A percentile compares a stretch with the other conserved stretches of the same genome.
Evolutionary conservation across 2,329 filamentous ascomycete species (phyloP).

Genomic region (Sclerotinia trifoliorum): DNA sequence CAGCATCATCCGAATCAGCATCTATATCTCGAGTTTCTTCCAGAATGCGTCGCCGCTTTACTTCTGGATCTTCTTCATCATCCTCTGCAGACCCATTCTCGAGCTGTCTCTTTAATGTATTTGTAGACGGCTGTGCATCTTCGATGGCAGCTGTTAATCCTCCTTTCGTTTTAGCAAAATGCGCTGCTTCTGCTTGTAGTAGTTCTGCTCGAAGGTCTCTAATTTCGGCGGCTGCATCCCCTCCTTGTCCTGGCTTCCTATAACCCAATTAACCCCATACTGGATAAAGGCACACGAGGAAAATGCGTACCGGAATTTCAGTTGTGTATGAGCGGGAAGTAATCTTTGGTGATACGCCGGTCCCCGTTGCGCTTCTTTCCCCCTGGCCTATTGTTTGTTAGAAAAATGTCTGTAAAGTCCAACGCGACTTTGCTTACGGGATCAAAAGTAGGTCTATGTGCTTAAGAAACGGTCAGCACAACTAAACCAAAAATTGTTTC

Average conservation of each 20-base stretch:
- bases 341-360: conserved; percentile 95
- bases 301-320: conserved; percentile 72
- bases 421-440: conserved; percentile 58
- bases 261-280: conserved; percentile 29
- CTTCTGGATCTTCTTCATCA: conserved; percentile 66
- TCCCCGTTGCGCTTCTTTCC: conserved; percentile 91
- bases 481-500: background rate
- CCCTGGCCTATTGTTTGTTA: conserved; percentile 63
- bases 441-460: conserved; percentile 90
- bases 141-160: conserved; percentile 48
- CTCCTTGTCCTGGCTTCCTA: conserved; percentile 84
- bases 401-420: conserved; percentile 4
- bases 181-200: conserved; percentile 79
- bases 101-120: conserved; percentile 62
- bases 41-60: conserved; percentile 81
- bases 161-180: conserved; percentile 82
- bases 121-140: conserved; percentile 55
- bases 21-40: conserved; percentile 88
- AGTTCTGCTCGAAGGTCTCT: conserved; percentile 90
- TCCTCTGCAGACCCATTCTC: conserved; percentile 47
- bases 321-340: conserved; percentile 85
- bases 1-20: conserved; percentile 68
- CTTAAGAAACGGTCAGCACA: conserved; percentile 44
- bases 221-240: conserved; percentile 65
- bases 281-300: background rate